Conservation (phyloP, 2,329 filamentous ascomycete genomes). For the Colletotrichum tamarilloi region DNA sequence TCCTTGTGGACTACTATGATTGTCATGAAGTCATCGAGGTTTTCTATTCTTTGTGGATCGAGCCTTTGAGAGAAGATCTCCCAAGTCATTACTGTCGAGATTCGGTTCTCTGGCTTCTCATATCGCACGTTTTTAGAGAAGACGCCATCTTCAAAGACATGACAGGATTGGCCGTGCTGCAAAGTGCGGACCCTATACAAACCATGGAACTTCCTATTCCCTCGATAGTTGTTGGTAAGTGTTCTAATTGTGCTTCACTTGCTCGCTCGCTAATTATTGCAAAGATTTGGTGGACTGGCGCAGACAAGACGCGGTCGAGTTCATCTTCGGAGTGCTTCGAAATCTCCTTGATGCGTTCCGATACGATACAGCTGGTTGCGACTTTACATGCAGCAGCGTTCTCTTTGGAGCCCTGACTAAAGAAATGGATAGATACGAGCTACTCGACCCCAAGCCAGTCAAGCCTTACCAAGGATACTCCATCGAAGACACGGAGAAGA, state of each 20-base stretch:
- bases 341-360: neutral
- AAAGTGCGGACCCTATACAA: too few relatives aligned
- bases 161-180: too few relatives aligned
- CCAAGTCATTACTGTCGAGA: too few relatives aligned
- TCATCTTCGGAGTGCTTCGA: neutral
- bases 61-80: neutral
- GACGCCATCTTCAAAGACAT: too few relatives aligned
- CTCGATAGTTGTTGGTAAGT: neutral
- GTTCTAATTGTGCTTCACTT: rapidly evolving
- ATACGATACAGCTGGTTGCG: rapidly evolving
- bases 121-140: neutral
- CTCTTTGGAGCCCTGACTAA: neutral
- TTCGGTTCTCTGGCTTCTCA: conserved; percentile 20
- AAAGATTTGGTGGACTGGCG: neutral
- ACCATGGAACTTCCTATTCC: too few relatives aligned
- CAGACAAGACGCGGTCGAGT: neutral
- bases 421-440: neutral
- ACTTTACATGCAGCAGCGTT: neutral
- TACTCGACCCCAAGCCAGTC: neutral
- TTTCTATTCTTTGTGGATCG: conserved; percentile 35
- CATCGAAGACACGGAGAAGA: rapidly evolving
- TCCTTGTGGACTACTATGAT: conserved; percentile 45
- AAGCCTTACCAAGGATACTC: neutral
- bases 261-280: neutral
- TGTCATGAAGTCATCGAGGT: conserved; percentile 41